Evolutionary conservation across 805 yeast species (phyloP), one percentile per base, ranked within the genome.

Genomic region (Naumovozyma baii): DNA sequence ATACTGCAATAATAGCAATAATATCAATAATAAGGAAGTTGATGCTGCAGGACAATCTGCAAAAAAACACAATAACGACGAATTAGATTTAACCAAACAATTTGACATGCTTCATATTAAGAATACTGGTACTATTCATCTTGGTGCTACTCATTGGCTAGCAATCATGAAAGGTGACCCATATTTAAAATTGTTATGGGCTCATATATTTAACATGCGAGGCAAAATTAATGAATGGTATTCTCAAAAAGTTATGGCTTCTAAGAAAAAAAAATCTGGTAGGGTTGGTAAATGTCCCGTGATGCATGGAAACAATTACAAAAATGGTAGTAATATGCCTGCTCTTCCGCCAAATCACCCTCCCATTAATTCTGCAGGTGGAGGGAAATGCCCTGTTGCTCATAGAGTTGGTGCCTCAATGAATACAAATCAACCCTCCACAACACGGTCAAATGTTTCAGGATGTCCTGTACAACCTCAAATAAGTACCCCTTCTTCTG

Each of bases 141-240:
- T 67, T n/a, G 71, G 77, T 42, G 71, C 75, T 1, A 68, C 77
- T 3, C 76, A 77, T 18, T 74, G 79, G 78, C 56, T 74, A 48
- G 76, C 77, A 19, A 67, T 74, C 16, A 73, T 74, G 64, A 69
- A 74, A 51, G 76, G 77, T 48, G 80, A 74, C 46, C 73, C 76
- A 4, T 74, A 73, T 48, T 52, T 74, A 35, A 68, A 75, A 42
- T 69, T 74, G 33, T 49, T 74, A 18, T 74, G 80, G 80, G 65
- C 67, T 3, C 72, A 67, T 44, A 67, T 67, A 18, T 67, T 67
- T 45, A 64, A 63, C 28, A 55, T 67, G 45, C 59, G 71, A 44
- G 69, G 66, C 40, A 60, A 54, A 36, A 44, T 60, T 25, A 46
- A 54, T 37, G 64, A 60, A 35, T 59, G 61, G 60, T 58, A 57